phyloP scores from a whole-genome alignment of 768 basidiomycete genomes.

The Glaciozyma martinii region DNA sequence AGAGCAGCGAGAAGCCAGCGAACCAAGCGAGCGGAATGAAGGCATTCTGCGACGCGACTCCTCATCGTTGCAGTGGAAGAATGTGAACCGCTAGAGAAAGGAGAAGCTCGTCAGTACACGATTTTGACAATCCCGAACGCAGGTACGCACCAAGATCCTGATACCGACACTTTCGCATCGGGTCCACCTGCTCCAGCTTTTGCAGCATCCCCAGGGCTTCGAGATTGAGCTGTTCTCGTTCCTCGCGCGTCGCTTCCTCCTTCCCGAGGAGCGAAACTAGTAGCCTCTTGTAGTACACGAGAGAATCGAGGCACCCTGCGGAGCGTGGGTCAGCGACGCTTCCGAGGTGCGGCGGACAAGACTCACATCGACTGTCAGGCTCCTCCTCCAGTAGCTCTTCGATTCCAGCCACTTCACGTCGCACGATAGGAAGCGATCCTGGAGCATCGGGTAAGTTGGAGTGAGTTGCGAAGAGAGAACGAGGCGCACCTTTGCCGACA shows the following conservation, averaged over 20 bases:
- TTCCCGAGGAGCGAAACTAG: slow-evolving; percentile 46
- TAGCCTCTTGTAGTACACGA: slow-evolving; percentile 72
- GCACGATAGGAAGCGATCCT: slow-evolving; percentile 59
- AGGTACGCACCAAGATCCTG: slow-evolving; percentile 13
- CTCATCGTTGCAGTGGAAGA: no score
- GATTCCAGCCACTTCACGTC: slow-evolving; percentile 67
- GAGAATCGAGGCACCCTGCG: slow-evolving; percentile 87
- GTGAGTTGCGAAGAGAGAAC: neutral
- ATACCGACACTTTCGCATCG: slow-evolving; percentile 59
- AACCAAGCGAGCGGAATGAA: no score
- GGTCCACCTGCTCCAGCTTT: slow-evolving; percentile 50
- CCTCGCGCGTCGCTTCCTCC: slow-evolving; percentile 36
- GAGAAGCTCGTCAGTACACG: no score
- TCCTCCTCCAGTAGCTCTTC: slow-evolving; percentile 77
- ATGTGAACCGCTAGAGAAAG: no score
- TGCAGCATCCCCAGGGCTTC: slow-evolving; percentile 48
- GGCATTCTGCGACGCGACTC: no score
- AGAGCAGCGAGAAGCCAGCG: no score
- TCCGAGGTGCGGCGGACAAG: neutral
- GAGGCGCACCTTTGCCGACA: slow-evolving; percentile 58
- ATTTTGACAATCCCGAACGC: no score
- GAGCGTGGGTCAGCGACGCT: neutral
- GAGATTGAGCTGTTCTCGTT: slow-evolving; percentile 48
- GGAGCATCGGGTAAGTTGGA: neutral
- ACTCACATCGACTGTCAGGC: slow-evolving; percentile 82